A percentile compares a stretch with the other conserved stretches of the same genome.
Conservation (phyloP, 1,284 basidiomycete genomes). For the Sparassis latifolia region DNA sequence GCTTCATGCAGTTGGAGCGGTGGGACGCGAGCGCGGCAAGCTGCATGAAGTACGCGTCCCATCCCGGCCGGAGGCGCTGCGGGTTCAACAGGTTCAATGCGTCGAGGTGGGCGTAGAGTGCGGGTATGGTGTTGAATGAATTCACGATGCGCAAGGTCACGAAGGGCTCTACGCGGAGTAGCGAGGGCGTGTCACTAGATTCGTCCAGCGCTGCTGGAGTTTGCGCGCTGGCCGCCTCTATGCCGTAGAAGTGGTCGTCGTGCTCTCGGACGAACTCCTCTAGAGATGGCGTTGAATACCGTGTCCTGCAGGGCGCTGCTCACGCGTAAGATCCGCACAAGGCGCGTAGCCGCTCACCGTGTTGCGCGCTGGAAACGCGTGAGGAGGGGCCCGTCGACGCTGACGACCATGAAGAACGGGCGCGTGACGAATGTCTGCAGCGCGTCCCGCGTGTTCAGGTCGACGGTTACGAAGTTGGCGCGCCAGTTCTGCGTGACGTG, state of each 20-base stretch:
- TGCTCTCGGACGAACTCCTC: constrained; percentile 38
- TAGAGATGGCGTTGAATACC: constrained; percentile 32
- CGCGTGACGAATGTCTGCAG: constrained; percentile 75
- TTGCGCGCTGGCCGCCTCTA: not conserved
- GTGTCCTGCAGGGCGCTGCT: not conserved
- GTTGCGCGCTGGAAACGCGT: constrained; percentile 47
- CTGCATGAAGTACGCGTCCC: constrained; percentile 97
- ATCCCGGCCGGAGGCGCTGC: constrained; percentile 76
- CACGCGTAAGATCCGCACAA: constrained; percentile 1
- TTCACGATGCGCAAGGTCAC: constrained; percentile 72
- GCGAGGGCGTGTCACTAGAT: constrained; percentile 5
- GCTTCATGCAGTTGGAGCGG: constrained; percentile 96
- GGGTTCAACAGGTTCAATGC: constrained; percentile 62
- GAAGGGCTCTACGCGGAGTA: constrained; percentile 40
- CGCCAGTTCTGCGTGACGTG: constrained; percentile 84
- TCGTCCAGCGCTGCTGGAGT: not conserved
- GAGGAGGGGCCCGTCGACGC: constrained; percentile 80
- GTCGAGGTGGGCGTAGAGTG: constrained; percentile 62
- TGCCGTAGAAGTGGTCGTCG: constrained; percentile 25
- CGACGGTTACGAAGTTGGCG: constrained; percentile 74
- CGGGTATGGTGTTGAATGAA: constrained; percentile 48
- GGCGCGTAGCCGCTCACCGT: constrained; percentile 31
- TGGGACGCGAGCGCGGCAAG: constrained; percentile 84
- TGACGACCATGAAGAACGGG: constrained; percentile 86
- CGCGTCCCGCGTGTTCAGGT: constrained; percentile 54